These are phyloP conservation scores for Lojkania enalia DNA, from an alignment of 2,329 filamentous ascomycete species.

Conservation along the genomic window DNA sequence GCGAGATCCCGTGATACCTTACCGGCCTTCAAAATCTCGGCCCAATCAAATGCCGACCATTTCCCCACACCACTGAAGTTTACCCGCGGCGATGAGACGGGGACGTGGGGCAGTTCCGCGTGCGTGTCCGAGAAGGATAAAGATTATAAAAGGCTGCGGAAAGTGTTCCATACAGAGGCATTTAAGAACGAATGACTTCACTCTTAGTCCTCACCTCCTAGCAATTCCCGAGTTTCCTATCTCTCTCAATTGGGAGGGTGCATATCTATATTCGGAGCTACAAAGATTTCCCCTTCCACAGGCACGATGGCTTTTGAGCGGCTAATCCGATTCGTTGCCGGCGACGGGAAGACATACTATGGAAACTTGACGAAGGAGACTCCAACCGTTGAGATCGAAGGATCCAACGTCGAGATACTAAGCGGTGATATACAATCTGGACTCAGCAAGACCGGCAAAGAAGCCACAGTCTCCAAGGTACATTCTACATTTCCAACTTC, in stretches of 20 bases:
- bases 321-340: slow-evolving; percentile 37
- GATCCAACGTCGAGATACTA: slow-evolving; percentile 33
- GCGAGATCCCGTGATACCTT: slow-evolving; percentile 13
- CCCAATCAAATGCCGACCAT: slow-evolving; percentile 6
- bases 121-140: neutral
- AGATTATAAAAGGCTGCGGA: too few relatives aligned
- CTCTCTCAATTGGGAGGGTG: too few relatives aligned
- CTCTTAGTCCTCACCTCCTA: too few relatives aligned
- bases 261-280: too few relatives aligned
- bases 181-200: too few relatives aligned
- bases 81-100: slow-evolving; percentile 5
- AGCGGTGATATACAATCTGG: slow-evolving; percentile 33
- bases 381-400: slow-evolving; percentile 35
- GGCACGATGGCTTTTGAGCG: slow-evolving; percentile 32
- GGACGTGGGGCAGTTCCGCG: slow-evolving; percentile 13
- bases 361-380: slow-evolving; percentile 36
- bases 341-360: slow-evolving; percentile 34
- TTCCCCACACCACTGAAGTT: slow-evolving; percentile 8
- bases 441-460: slow-evolving; percentile 32
- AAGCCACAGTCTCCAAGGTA: slow-evolving; percentile 32
- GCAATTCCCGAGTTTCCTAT: too few relatives aligned
- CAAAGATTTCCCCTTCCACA: too few relatives aligned
- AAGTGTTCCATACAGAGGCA: too few relatives aligned
- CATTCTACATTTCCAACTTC: neutral
- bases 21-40: too few relatives aligned